Percentiles rank a stretch among this genome's conserved stretches.
Evolutionary conservation across 805 yeast genomes (phyloP).

Genomic region (Wickerhamomyces hampshirensis): DNA sequence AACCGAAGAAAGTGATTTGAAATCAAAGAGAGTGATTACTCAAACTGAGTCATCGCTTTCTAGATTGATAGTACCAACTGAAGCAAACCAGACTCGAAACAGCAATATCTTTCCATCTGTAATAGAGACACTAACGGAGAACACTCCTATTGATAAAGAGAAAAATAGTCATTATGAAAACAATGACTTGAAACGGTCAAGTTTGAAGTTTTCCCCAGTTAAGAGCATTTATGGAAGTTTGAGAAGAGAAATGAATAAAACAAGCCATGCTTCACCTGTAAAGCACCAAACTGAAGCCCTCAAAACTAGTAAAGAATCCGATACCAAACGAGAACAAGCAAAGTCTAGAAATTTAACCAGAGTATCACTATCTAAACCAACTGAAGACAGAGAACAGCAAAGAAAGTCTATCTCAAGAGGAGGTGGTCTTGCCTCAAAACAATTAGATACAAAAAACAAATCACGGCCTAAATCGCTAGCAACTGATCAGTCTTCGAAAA

Average conservation of each 20-base stretch:
- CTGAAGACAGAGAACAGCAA: slow-evolving; percentile 12
- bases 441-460: slow-evolving; percentile 16
- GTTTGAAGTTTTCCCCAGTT: slow-evolving; percentile 24
- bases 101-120: neutral
- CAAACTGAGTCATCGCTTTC: slow-evolving; percentile 7
- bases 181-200: slow-evolving; percentile 11
- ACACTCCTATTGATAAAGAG: neutral
- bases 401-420: slow-evolving; percentile 17
- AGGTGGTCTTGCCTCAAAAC: slow-evolving; percentile 18
- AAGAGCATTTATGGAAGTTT: slow-evolving; percentile 24
- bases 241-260: slow-evolving; percentile 21
- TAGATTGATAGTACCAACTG: slow-evolving; percentile 14
- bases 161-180: slow-evolving; percentile 4
- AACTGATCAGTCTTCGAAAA: slow-evolving; percentile 12
- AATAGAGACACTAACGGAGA: too few relatives aligned
- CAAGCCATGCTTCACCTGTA: slow-evolving; percentile 8
- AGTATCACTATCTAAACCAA: slow-evolving; percentile 19
- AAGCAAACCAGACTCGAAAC: slow-evolving; percentile 14
- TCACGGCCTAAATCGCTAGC: slow-evolving; percentile 17
- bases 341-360: slow-evolving; percentile 19
- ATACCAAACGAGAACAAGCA: neutral
- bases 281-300: neutral
- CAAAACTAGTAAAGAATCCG: slow-evolving; percentile 1
- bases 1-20: neutral
- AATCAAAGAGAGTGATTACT: slow-evolving; percentile 1